Base-by-base conservation (phyloP, 1,139 yeast genomes). In the Hanseniaspora sp. region DNA sequence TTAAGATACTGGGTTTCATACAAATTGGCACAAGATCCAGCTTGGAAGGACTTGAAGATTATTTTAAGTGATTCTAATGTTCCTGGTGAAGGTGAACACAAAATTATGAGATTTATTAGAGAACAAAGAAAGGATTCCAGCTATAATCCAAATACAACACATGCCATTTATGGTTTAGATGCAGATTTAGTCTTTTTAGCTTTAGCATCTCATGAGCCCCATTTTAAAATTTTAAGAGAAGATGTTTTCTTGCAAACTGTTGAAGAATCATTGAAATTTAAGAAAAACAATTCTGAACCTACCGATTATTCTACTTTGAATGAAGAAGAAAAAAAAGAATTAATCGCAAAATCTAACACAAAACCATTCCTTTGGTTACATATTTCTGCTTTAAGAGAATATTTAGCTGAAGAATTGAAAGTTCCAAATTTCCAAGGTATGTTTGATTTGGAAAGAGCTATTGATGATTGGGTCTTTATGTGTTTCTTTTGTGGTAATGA, bases 51-150 rank as follows among this genome's bases (percentile, higher is more conserved):
- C 54, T 72, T 92, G 46, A 90, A 86, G 62, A 83, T 92, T 33
- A 79, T 92, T 40, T 79, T 92, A 51, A 85, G 95, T 65, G 99
- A 95, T 62, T 96, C 95, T 52, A 92, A 95, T 35, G 97, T 90
- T 12, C 98, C 99, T 0, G 99, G 99, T 57, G 99, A 92, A 73
- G 99, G 99, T 65, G 99, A 92, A 70, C 99, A 92, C 73, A 92
- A 92, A 67, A 83, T 92, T 62, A 94, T 92, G 98, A 86, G 85
- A 61, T 88, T 84, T 64, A 86, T 94, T 61, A 80, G 98, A 62
- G 76, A 83, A 52, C 87, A 86, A 69, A 78, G 95, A 66, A 80
- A 88, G 48, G 90, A 86, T 63, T 84, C 92, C 0, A 86, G 79
- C 64, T 88, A 90, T 68, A 77, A 86, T 63, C 92, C 96, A 40